Percentiles rank a stretch among this genome's conserved stretches.
Evolutionary conservation across 176 grass and related monocot genomes (phyloP).

Genomic region (Tuctoria greenei): DNA sequence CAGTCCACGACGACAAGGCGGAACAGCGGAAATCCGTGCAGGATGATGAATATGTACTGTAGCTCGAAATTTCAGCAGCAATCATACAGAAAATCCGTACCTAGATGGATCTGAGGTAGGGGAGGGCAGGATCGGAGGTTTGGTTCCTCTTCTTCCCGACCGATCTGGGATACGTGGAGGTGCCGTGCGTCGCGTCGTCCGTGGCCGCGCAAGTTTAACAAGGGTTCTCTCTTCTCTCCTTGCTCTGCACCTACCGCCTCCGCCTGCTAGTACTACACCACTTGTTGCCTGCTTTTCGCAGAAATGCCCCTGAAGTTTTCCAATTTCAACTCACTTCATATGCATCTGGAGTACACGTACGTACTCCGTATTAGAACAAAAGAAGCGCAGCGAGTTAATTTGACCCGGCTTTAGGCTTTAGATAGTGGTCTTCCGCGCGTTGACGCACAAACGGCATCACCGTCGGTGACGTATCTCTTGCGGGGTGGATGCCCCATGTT

Average conservation of each 20-base stretch:
- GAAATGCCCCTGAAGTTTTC: neutral
- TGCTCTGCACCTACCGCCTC: neutral
- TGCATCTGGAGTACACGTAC: neutral
- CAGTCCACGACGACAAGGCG: neutral
- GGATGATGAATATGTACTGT: neutral
- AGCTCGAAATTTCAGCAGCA: neutral
- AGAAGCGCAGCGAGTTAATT: neutral
- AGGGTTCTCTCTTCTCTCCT: neutral
- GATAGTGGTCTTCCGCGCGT: too few species aligned
- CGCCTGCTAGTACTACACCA: neutral
- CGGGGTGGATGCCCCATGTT: neutral
- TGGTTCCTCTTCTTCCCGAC: neutral
- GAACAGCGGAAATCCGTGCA: neutral
- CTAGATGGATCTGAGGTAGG: too few species aligned
- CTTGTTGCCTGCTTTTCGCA: neutral
- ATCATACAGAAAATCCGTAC: too few species aligned
- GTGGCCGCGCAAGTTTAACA: neutral
- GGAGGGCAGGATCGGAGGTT: neutral
- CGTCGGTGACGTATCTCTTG: constrained; percentile 24
- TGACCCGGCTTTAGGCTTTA: too few species aligned
- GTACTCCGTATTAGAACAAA: neutral
- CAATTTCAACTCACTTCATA: neutral
- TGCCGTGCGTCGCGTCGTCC: neutral
- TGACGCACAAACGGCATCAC: neutral
- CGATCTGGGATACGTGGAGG: neutral